These are phyloP conservation scores for Cadophora sp. DNA, from an alignment of 2,329 filamentous ascomycete genomes.

Conservation along the genomic window DNA sequence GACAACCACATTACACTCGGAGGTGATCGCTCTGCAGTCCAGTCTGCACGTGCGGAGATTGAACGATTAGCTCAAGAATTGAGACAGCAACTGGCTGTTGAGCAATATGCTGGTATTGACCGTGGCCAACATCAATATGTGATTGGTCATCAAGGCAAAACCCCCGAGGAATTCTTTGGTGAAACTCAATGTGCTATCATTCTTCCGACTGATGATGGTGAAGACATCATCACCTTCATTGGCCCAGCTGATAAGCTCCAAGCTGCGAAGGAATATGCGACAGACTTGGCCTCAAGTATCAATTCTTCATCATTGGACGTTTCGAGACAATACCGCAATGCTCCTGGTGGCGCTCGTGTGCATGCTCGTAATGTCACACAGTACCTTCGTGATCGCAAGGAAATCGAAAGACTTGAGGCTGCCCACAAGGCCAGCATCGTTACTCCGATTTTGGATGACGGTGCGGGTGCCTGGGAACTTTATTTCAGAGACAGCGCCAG, in stretches of 20 bases:
- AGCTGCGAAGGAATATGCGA: conserved; percentile 79
- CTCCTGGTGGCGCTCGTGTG: conserved; percentile 73
- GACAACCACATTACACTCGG: conserved; percentile 84
- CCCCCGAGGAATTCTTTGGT: conserved; percentile 84
- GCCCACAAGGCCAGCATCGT: conserved; percentile 87
- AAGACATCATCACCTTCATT: conserved; percentile 82
- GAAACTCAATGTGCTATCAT: conserved; percentile 92
- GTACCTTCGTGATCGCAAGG: conserved; percentile 82
- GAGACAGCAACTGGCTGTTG: conserved; percentile 74
- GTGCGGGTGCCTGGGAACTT: conserved; percentile 83
- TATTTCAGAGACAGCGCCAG: conserved; percentile 89
- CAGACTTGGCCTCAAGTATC: conserved; percentile 88
- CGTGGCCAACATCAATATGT: conserved; percentile 94
- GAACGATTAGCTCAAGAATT: conserved; percentile 81
- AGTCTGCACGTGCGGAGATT: conserved; percentile 79
- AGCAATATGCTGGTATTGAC: conserved; percentile 78
- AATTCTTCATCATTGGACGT: conserved; percentile 85
- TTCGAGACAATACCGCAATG: conserved; percentile 77
- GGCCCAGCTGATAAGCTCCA: conserved; percentile 78
- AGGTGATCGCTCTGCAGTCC: conserved; percentile 84
- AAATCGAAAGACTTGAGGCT: conserved; percentile 82
- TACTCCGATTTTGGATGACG: conserved; percentile 72
- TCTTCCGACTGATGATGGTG: conserved; percentile 76
- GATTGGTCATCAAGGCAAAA: conserved; percentile 80
- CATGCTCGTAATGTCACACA: conserved; percentile 88